These are phyloP conservation scores for Macrocybe gigantea DNA, from an alignment of 768 basidiomycete species.

Conservation along the genomic window DNA sequence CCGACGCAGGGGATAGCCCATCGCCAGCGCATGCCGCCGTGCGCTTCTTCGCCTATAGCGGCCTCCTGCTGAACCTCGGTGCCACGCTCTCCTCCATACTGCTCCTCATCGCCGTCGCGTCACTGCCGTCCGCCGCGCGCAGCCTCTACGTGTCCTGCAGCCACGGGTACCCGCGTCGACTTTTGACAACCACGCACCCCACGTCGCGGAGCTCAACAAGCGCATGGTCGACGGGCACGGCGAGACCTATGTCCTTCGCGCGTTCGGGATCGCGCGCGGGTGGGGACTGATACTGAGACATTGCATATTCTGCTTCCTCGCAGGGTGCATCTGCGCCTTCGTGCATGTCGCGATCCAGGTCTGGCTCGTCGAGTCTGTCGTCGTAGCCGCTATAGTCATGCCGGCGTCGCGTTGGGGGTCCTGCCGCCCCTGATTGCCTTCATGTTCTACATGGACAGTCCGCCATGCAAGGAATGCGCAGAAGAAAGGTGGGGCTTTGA, in stretches of 20 bases:
- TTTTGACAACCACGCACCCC: slow-evolving; percentile 7
- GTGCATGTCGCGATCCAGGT: slow-evolving; percentile 7
- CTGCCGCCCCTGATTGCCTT: slow-evolving; percentile 11
- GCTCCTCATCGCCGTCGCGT: slow-evolving; percentile 15
- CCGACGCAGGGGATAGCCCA: not conserved
- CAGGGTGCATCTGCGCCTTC: slow-evolving; percentile 11
- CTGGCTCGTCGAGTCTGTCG: slow-evolving; percentile 10
- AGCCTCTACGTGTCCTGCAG: slow-evolving; percentile 13
- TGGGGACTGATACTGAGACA: slow-evolving; percentile 13
- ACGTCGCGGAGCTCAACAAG: slow-evolving; percentile 10
- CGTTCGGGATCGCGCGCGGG: slow-evolving; percentile 14
- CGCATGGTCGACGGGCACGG: slow-evolving; percentile 11
- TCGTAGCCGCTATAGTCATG: slow-evolving; percentile 12
- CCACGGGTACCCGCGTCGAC: slow-evolving; percentile 12
- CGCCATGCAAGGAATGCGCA: slow-evolving; percentile 8
- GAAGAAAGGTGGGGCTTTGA: slow-evolving; percentile 5
- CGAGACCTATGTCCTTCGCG: slow-evolving; percentile 14
- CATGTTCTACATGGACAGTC: slow-evolving; percentile 13
- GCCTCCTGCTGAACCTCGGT: slow-evolving; percentile 15
- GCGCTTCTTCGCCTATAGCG: slow-evolving; percentile 14
- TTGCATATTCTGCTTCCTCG: slow-evolving; percentile 12
- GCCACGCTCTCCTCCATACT: slow-evolving; percentile 16
- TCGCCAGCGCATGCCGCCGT: slow-evolving; percentile 7
- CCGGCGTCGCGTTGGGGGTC: slow-evolving; percentile 9
- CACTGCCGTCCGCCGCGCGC: slow-evolving; percentile 15